Evolutionary conservation across 2,329 filamentous ascomycete species (phyloP), one percentile per base, ranked within the genome.

Genomic region (Fusarium papillatum): DNA sequence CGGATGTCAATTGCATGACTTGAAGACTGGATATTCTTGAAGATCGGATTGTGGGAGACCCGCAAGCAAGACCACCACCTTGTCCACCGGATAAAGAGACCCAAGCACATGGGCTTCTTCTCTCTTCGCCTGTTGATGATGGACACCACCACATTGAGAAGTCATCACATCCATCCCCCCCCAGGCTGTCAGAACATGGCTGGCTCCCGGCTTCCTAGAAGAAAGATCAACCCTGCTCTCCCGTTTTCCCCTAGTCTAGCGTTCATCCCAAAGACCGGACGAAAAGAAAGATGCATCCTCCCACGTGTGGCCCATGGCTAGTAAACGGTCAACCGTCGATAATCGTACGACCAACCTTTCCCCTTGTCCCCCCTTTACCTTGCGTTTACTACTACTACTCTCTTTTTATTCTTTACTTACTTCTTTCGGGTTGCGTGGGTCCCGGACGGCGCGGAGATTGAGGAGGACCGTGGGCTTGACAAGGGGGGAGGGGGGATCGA

Each of bases 381-480:
- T 69, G 62, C 26, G 46, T 66, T 16, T 60, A 34, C 26, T 29
- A 29, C 29, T 29, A 29, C 29, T 29, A 8, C 4, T 11, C 4
- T 36, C 10, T 36, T 36, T 34, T 34, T 34, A n/a, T 31, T 11
- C 3, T 4, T 29, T 29, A 29, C 29, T 29, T 29, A 29, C 6
- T 11, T 3, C 7, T 39, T 39, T 39, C n/a, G 16, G 22, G 14
- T 17, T 8, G 55, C 29, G 68, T 72, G 74, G 68, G 68, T 50
- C 70, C 24, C 41, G 29, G 39, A 50, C 60, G 57, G 26, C 59
- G 38, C 68, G 74, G 74, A 76, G 67, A 79, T 79, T 78, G 67
- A 38, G 61, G 67, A 76, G 72, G 76, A 73, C 48, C 68, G 38
- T 64, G 59, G 63, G 36, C 36, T 34, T 55, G 63, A 57, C 63